Percentiles rank a stretch among this genome's conserved stretches.
Conservation (phyloP, 108 stramenopile species). For the Hondaea fermentalgiana region DNA sequence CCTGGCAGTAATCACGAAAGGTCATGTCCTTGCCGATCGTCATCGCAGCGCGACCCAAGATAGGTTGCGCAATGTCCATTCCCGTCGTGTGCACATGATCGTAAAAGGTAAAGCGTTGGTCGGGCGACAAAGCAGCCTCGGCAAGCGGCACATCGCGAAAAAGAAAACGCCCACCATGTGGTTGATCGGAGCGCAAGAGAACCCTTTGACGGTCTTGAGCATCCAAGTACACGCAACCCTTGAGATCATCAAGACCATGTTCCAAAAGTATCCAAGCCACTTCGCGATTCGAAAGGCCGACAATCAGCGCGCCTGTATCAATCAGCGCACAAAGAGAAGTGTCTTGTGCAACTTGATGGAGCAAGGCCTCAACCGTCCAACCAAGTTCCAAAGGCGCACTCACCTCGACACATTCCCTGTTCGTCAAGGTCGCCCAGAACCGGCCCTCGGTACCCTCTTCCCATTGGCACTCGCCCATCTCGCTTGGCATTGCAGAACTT, state of each 20-base stretch:
- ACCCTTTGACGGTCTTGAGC: constrained; percentile 27
- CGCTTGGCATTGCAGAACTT: not conserved
- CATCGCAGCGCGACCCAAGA: not conserved
- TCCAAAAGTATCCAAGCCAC: constrained; percentile 28
- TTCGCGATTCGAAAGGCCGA: constrained; percentile 28
- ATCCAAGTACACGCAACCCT: constrained; percentile 47
- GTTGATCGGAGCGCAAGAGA: not conserved
- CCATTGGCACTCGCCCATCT: not conserved
- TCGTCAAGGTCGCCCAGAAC: not conserved
- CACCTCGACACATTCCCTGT: not conserved
- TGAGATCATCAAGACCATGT: constrained; percentile 31
- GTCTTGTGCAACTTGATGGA: not conserved
- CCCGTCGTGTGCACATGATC: constrained; percentile 58
- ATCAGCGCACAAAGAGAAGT: constrained; percentile 37
- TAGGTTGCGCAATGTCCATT: constrained; percentile 24
- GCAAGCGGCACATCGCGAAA: constrained; percentile 36
- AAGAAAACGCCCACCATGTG: constrained; percentile 18
- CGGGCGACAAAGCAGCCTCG: not conserved
- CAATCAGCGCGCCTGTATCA: constrained; percentile 48
- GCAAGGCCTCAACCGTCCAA: not conserved
- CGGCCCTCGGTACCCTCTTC: not conserved
- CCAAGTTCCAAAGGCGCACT: too few relatives aligned
- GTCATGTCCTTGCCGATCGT: constrained; percentile 30
- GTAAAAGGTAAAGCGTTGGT: constrained; percentile 49
- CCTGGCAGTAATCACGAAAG: constrained; percentile 18